Evolutionary conservation across 2,329 filamentous ascomycete species (phyloP), one percentile per base, ranked within the genome.

Genomic region (Sarocladiaceae sp.): DNA sequence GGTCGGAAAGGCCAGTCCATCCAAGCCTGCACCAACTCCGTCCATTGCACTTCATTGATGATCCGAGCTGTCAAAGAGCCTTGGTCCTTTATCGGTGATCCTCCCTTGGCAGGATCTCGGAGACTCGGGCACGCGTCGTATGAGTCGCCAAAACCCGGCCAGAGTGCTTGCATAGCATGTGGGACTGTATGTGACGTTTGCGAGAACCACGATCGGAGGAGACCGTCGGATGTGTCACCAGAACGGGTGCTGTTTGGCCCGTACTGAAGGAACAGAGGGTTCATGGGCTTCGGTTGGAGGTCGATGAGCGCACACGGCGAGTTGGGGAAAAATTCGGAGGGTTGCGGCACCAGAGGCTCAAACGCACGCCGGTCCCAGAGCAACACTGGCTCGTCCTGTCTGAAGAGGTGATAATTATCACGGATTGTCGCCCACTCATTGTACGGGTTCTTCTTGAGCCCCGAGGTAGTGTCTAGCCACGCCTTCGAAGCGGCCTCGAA

Each of bases 361-460:
- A 82, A 83, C 2, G 73, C 69, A 15, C 91, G 83, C 1, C 79
- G 76, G 65, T 96, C 90, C 82, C 85, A 92, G 23, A 74, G 60
- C 3, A 93, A 66, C 1, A 76, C 59, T 0, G 82, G 78, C 1
- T 76, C 72, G 0, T 73, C 59, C 65, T 77, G 71, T 48, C 69
- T 64, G 59, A 77, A 73, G 15, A 78, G 57, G 56, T 80, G 77
- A 40, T 75, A 64, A 60, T 84, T 82, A 59, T 88, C 83, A 26
- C 73, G 70, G 46, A 69, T 60, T 26, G 69, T 63, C 20, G 62
- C 53, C 59, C 74, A 74, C 52, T 73, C 68, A 28, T 63, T 63
- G 23, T 60, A 57, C 10, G 58, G 53, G 59, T 64, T 67, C 53
- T 64, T 66, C 52, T 67, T 63, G 35, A 70, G 53, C 8, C 10